Percentiles rank a stretch among this genome's conserved stretches.
These are phyloP conservation scores for Ophiostoma himal-ulmi DNA, from an alignment of 2,329 filamentous ascomycete genomes.

Conservation along the genomic window DNA sequence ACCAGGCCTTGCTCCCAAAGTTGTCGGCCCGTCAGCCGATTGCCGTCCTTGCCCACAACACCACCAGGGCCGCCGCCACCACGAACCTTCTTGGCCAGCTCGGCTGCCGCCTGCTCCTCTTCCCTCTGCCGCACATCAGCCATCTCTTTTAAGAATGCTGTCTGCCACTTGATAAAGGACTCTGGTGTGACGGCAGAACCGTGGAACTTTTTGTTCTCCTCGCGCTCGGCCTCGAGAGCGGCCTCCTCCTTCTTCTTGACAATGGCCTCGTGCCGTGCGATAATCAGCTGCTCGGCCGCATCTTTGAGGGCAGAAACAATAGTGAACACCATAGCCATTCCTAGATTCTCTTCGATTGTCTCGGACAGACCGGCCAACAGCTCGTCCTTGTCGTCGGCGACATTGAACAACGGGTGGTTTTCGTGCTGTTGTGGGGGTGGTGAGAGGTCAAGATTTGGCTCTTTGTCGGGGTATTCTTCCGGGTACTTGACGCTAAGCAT, in stretches of 20 bases:
- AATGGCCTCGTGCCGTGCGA: slow-evolving; percentile 62
- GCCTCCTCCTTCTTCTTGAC: slow-evolving; percentile 53
- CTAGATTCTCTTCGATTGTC: slow-evolving; percentile 84
- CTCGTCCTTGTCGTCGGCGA: slow-evolving; percentile 69
- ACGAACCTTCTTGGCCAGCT: slow-evolving; percentile 59
- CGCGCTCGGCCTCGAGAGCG: slow-evolving; percentile 61
- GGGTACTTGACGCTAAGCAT: slow-evolving; percentile 83
- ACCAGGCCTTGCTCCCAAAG: slow-evolving; percentile 72
- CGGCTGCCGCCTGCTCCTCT: slow-evolving; percentile 73
- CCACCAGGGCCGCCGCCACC: slow-evolving; percentile 16
- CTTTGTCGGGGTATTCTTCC: slow-evolving; percentile 81
- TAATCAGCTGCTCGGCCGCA: slow-evolving; percentile 76
- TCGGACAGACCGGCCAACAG: slow-evolving; percentile 67
- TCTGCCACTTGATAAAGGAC: slow-evolving; percentile 77
- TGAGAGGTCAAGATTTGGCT: slow-evolving; percentile 74
- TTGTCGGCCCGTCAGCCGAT: slow-evolving; percentile 66
- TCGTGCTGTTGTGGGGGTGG: slow-evolving; percentile 53
- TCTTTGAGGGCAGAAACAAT: slow-evolving; percentile 85
- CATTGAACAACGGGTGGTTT: slow-evolving; percentile 67
- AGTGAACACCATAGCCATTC: slow-evolving; percentile 97
- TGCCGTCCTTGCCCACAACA: slow-evolving; percentile 67
- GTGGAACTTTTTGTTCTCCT: slow-evolving; percentile 96
- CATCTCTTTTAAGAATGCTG: slow-evolving; percentile 72
- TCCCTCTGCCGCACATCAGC: slow-evolving; percentile 61
- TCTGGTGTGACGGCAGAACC: slow-evolving; percentile 83